Conservation (phyloP, 192 early-diverging fungal species). For the Entomortierella beljakovae region DNA sequence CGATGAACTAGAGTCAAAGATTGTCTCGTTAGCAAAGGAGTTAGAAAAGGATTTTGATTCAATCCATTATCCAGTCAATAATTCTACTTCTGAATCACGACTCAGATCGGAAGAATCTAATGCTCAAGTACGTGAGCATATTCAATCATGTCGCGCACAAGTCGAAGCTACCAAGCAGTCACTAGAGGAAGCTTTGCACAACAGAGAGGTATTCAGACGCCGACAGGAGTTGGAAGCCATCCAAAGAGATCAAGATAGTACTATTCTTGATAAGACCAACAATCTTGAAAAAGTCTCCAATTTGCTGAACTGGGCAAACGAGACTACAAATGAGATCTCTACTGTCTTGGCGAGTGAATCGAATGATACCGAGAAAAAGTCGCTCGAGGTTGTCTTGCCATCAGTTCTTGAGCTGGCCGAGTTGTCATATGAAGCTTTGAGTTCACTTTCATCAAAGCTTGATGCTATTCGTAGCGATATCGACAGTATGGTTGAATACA, state of each 20-base stretch:
- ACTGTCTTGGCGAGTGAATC: not conserved
- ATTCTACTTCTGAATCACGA: slow-evolving; percentile 14
- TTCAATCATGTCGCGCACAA: slow-evolving; percentile 1
- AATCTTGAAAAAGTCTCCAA: slow-evolving; percentile 11
- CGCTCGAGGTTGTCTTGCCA: not conserved
- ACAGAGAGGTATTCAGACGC: slow-evolving; percentile 12
- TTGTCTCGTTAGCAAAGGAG: slow-evolving; percentile 6
- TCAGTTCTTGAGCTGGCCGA: not conserved
- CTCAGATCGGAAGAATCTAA: slow-evolving; percentile 11
- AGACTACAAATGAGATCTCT: slow-evolving; percentile 7
- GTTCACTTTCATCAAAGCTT: not conserved
- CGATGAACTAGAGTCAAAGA: slow-evolving; percentile 1
- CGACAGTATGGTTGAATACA: slow-evolving; percentile 25
- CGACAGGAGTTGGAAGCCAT: slow-evolving; percentile 21
- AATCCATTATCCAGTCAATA: slow-evolving; percentile 26
- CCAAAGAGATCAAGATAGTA: not conserved
- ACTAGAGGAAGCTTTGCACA: slow-evolving; percentile 2
- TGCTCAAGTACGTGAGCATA: slow-evolving; percentile 14
- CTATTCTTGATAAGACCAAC: slow-evolving; percentile 16
- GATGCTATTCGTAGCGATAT: slow-evolving; percentile 16
- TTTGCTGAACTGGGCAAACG: slow-evolving; percentile 26
- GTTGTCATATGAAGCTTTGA: slow-evolving; percentile 8
- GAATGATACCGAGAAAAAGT: not conserved
- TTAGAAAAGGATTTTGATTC: slow-evolving; percentile 8
- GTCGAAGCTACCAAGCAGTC: slow-evolving; percentile 8